These are phyloP conservation scores for Aspergillus biplanus DNA, from an alignment of 495 filamentous ascomycete species.

Conservation along the genomic window DNA sequence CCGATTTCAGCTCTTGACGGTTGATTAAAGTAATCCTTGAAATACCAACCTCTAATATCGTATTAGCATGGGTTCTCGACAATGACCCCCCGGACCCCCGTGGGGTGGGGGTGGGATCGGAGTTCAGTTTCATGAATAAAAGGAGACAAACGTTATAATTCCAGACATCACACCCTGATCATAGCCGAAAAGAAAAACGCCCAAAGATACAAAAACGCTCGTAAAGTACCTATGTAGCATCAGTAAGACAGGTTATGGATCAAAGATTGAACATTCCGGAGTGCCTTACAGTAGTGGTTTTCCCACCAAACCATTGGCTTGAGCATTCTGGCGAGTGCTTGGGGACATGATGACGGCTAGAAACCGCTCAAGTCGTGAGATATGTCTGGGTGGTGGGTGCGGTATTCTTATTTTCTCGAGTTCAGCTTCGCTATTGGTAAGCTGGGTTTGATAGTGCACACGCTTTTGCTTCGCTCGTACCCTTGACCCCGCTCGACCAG, in stretches of 20 bases:
- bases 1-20: constrained; percentile 83
- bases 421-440: constrained; percentile 52
- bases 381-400: constrained; percentile 60
- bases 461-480: constrained; percentile 48
- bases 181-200: constrained; percentile 97
- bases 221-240: constrained; percentile 81
- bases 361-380: constrained; percentile 65
- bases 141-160: constrained; percentile 83
- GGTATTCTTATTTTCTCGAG: constrained; percentile 83
- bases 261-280: background rate
- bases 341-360: constrained; percentile 83
- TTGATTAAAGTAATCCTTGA: constrained; percentile 89
- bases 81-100: no score
- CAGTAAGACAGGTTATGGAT: constrained; percentile 27
- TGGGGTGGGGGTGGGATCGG: no score
- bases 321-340: constrained; percentile 64
- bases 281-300: constrained; percentile 83
- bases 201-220: constrained; percentile 95
- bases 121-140: background rate
- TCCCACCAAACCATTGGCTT: constrained; percentile 89
- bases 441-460: constrained; percentile 52
- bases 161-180: constrained; percentile 99
- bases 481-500: constrained; percentile 32
- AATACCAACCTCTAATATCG: constrained; percentile 72
- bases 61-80: constrained; percentile 18